Conservation (phyloP, 768 basidiomycete genomes). For the Collybia sordida region DNA sequence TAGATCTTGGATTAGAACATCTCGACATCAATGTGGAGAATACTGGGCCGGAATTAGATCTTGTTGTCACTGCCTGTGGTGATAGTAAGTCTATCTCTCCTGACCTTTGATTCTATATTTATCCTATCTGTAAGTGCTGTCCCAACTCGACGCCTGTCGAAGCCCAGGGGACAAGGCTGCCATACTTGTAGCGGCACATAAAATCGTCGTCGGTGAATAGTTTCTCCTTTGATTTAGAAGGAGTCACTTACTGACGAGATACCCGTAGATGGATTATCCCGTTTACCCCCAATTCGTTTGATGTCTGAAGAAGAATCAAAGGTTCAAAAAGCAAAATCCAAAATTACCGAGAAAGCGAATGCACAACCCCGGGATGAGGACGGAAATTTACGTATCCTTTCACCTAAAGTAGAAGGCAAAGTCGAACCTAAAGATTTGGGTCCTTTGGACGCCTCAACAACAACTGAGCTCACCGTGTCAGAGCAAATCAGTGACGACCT, state of each 20-base stretch:
- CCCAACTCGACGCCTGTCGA: constrained; percentile 37
- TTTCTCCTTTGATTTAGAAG: neutral
- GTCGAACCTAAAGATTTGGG: neutral
- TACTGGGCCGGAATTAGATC: constrained; percentile 49
- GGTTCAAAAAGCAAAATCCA: constrained; percentile 18
- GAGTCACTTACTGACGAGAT: neutral
- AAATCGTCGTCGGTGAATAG: constrained; percentile 76
- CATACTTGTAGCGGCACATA: constrained; percentile 81
- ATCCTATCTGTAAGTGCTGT: constrained; percentile 23
- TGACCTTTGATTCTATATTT: neutral
- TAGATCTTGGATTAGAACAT: constrained; percentile 87
- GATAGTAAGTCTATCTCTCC: constrained; percentile 53
- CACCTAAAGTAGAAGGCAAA: constrained; percentile 6
- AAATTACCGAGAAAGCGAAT: constrained; percentile 9
- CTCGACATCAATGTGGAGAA: constrained; percentile 81
- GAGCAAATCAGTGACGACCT: neutral
- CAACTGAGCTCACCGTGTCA: neutral
- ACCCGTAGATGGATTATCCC: constrained; percentile 68
- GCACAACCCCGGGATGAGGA: constrained; percentile 20
- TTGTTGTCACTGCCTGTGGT: constrained; percentile 73
- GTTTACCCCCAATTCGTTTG: constrained; percentile 70
- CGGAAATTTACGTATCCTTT: constrained; percentile 15
- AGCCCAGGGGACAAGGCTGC: constrained; percentile 80
- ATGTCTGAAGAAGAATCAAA: constrained; percentile 57
- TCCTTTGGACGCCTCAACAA: neutral